Conservation (phyloP, 768 basidiomycete genomes). For the Rhodotorula toruloides region DNA sequence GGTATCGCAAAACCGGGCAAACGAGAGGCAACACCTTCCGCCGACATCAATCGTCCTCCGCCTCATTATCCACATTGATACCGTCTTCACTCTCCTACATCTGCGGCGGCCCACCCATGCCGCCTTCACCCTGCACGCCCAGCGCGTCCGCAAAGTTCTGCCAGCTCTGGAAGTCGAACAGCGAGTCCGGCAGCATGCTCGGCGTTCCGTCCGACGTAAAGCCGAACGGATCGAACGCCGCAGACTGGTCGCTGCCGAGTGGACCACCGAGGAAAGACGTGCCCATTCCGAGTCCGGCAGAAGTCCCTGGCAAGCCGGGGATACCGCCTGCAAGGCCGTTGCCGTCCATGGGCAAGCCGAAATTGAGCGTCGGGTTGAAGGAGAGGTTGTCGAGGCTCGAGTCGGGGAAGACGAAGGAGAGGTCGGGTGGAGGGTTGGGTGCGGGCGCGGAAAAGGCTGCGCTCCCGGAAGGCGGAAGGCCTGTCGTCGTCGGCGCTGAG, state of each 20-base stretch:
- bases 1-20: no score
- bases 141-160: slow-evolving; percentile 13
- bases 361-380: slow-evolving; percentile 32
- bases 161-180: slow-evolving; percentile 14
- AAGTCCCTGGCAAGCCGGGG: neutral
- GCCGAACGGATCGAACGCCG: slow-evolving; percentile 31
- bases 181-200: slow-evolving; percentile 14
- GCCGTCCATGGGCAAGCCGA: neutral
- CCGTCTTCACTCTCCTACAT: no score
- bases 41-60: no score
- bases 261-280: slow-evolving; percentile 8
- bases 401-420: slow-evolving; percentile 30
- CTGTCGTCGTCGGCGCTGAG: neutral
- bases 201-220: slow-evolving; percentile 28
- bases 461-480: neutral
- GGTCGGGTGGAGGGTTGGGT: slow-evolving; percentile 26
- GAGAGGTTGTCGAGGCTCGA: slow-evolving; percentile 21
- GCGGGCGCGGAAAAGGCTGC: slow-evolving; percentile 3
- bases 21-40: no score
- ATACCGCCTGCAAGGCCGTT: neutral
- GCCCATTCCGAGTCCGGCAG: neutral
- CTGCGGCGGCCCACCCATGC: no score
- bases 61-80: no score
- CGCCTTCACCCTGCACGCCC: no score
- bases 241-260: neutral